Base-by-base conservation (phyloP, 1,139 yeast genomes). In the Geotrichum fermentans region DNA sequence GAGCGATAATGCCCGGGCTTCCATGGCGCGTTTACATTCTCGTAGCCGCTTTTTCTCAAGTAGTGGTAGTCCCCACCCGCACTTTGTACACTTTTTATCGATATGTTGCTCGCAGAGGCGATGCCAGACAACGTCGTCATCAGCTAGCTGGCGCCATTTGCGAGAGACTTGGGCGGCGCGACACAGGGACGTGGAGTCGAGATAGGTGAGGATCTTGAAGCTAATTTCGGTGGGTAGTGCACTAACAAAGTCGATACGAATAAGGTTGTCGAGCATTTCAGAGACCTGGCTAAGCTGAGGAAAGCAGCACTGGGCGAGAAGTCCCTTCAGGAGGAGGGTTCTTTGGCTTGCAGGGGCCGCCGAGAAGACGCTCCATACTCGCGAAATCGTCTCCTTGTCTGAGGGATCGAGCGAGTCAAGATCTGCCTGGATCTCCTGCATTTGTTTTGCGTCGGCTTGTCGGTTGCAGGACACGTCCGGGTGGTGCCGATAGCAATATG, bases 21-120 rank as follows among this genome's bases (percentile, higher is more conserved):
- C 61, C 32, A 67, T 61, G 14, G 61, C 66, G 34, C 56, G 56
- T 49, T 61, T 63, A 28, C 63, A 55, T 42, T 63, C 63, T 18
- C 68, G 58, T 16, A 70, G 59, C 20, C 71, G 61, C 52, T 66
- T 61, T 52, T 69, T 63, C 54, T 71, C 74, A 79, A 92, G 78
- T 54, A 92, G 71, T 2, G 98, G 98, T 58, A 92, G 73, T 4
- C 98, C 98, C 98, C 98, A 92, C 11, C 98, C 98, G 71, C 98
- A 92, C 64, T 87, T 88, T 40, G 97, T 96, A 68, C 98, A 92
- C 66, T 92, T 92, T 53, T 95, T 75, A 67, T 92, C 98, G 52
- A 92, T 92, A 65, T 92, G 98, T 67, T 92, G 98, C 65, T 89
- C 96, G 66, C 98, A 92, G 92, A 92, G 84, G 58, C 92, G 89